Percentiles rank a stretch among this genome's conserved stretches.
Conservation (phyloP, 164 flowering plant genomes). For the Brasenia schreberi region DNA sequence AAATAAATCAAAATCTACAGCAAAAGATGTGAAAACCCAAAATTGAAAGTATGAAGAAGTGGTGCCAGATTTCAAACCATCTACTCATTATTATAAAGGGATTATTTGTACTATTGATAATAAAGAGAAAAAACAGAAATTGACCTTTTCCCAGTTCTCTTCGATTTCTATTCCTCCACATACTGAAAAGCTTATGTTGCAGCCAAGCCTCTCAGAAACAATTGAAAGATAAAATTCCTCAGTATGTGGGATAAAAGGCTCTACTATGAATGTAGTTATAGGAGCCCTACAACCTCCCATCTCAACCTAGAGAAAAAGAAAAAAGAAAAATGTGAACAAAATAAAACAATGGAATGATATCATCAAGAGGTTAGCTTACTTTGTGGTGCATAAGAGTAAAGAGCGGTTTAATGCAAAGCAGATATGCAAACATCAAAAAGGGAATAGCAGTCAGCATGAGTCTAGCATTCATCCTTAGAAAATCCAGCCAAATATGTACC, state of each 20-base stretch:
- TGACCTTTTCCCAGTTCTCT: conserved; percentile 96
- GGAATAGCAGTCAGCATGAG: not conserved
- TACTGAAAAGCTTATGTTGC: conserved; percentile 83
- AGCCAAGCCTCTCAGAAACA: conserved; percentile 79
- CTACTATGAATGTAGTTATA: conserved; percentile 83
- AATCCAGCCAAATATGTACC: conserved; percentile 19
- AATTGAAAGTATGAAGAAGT: not conserved
- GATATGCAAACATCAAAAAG: not conserved
- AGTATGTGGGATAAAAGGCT: conserved; percentile 76
- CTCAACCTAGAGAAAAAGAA: conserved; percentile 36
- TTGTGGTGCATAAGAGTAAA: too few species aligned
- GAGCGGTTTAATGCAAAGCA: too few species aligned
- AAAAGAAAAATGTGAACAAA: not conserved
- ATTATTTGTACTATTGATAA: not conserved
- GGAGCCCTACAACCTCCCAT: conserved; percentile 92
- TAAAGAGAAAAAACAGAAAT: not conserved
- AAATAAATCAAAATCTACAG: too few species aligned
- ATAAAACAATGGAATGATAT: too few species aligned
- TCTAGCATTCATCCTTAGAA: not conserved
- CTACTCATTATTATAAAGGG: not conserved
- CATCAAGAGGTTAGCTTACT: too few species aligned
- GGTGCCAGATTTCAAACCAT: not conserved
- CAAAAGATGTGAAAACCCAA: not conserved
- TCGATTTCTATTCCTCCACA: conserved; percentile 96
- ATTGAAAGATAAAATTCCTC: conserved; percentile 79